Conservation (phyloP, 768 basidiomycete species). For the Tricholoma saponaceum region DNA sequence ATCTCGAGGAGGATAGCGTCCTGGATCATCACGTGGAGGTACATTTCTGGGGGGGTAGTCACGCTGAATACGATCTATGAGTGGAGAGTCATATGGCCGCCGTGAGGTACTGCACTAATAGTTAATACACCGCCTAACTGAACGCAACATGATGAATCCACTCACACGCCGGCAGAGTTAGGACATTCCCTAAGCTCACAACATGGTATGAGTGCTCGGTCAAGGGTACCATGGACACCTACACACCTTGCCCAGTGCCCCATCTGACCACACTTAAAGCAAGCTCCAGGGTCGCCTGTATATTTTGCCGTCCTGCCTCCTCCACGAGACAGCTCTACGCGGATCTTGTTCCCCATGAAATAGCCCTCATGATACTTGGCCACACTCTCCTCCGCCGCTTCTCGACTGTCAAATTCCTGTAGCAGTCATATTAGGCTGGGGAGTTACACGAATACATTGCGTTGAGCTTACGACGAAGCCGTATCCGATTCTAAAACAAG, state of each 20-base stretch:
- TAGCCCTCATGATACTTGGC: conserved; percentile 85
- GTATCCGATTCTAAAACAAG: conserved; percentile 64
- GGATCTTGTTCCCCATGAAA: conserved; percentile 92
- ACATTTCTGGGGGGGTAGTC: conserved; percentile 46
- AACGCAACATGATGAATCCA: conserved; percentile 9
- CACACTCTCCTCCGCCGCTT: conserved; percentile 84
- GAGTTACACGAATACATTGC: not conserved
- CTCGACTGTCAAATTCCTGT: conserved; percentile 79
- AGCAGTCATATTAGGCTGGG: conserved; percentile 4
- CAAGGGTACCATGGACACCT: not conserved
- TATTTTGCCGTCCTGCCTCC: conserved; percentile 80
- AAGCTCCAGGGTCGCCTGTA: conserved; percentile 81
- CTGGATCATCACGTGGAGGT: conserved; percentile 53
- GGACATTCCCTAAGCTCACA: conserved; percentile 61
- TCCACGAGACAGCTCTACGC: conserved; percentile 82
- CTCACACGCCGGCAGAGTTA: conserved; percentile 51
- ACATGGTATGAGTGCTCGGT: not conserved
- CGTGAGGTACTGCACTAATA: conserved; percentile 34
- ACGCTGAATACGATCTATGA: conserved; percentile 58
- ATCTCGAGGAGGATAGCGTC: conserved; percentile 47
- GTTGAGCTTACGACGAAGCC: conserved; percentile 74
- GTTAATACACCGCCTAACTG: not conserved
- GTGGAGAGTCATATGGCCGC: conserved; percentile 44
- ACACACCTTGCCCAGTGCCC: conserved; percentile 88
- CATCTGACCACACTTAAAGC: conserved; percentile 81